Evolutionary conservation across 1,284 basidiomycete species (phyloP), one percentile per base, ranked within the genome.

Genomic region (Baeospora myosura): DNA sequence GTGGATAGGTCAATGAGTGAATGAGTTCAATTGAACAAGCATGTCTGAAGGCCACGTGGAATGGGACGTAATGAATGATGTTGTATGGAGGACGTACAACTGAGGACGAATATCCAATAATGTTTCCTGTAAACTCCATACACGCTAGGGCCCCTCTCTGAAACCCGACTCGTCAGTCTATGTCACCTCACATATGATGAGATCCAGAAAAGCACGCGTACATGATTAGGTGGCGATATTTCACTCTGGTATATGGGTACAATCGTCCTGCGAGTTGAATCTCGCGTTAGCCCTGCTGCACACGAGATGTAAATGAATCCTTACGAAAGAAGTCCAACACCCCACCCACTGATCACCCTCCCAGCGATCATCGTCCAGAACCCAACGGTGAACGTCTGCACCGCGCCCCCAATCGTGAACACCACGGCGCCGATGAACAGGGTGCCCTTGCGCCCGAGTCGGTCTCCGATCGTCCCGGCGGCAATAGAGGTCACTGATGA

Each of bases 161-260:
- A 45, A 34, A 36, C 32, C 37, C 37, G 37, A 22, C 23, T n/a
- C 18, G 22, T 38, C 11, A 38, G 22, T 24, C 12, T 25, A 12
- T n/a, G 1, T n/a, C n/a, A 17, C 2, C 11, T 16, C 33, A 20
- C 14, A 34, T 2, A 34, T 5, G 8, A 28, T 28, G 33, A n/a
- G 10, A 40, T 29, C 16, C 12, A 24, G n/a, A 40, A n/a, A 41
- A 18, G 7, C 17, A 20, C 18, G 25, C 85, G 42, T 58, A 88
- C 89, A 66, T 96, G 90, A 57, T 91, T 78, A 2, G 95, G 89
- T 11, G 94, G 93, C 2, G 91, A 95, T 39, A 98, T 91, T 68
- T 98, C 95, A 52, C 87, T 89, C 66, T 97, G 95, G 61, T 97
- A 98, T 47, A 97, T 96, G 4, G 95, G 95, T 17, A 98, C 95